Evolutionary conservation across 306 rosid species (phyloP), one percentile per base, ranked within the genome.

Genomic region (Medicago lupulina): DNA sequence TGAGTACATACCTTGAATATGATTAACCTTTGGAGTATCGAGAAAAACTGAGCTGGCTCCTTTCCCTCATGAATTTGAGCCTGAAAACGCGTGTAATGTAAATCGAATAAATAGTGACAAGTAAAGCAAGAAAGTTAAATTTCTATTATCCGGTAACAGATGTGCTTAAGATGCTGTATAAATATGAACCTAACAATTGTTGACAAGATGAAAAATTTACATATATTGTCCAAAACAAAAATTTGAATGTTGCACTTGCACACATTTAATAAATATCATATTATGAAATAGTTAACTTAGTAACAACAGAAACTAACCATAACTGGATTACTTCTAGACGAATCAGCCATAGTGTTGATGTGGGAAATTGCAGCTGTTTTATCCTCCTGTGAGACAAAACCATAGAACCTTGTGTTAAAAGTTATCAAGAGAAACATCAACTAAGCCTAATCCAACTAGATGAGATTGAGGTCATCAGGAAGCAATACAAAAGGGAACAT

Each of bases 11-110:
- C 98, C 95, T 92, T 92, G 77, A 85, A 88, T 77, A 92, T 80
- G 85, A 92, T 81, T 75, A 92, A 69, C 67, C 78, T 87, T 83
- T 80, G 87, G 70, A 94, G 85, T 77, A 94, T 85, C 64, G 87
- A 89, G 83, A 94, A 88, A 87, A 94, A 94, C 31, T 87, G 95
- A 80, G 81, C 83, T 83, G 98, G 95, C 87, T 94, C 98, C 79
- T 85, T 87, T 59, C 87, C 88, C 86, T 92, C 90, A 15, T 84
- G 74, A 73, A 90, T 84, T 83, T 86, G 94, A 50, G 93, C 97
- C 97, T 94, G 87, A 74, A 82, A 76, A 74, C 70, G 74, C 18
- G 55, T 9, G 21, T 17, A 80, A 75, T 34, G n/a, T n/a, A 75
- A 73, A 79, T 77, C 38, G 72, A 66, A 78, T 49, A 73, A 64